A percentile compares a stretch with the other conserved stretches of the same genome.
Evolutionary conservation across 108 stramenopile genomes (phyloP).

Genomic region (Poteriospumella lacustris): DNA sequence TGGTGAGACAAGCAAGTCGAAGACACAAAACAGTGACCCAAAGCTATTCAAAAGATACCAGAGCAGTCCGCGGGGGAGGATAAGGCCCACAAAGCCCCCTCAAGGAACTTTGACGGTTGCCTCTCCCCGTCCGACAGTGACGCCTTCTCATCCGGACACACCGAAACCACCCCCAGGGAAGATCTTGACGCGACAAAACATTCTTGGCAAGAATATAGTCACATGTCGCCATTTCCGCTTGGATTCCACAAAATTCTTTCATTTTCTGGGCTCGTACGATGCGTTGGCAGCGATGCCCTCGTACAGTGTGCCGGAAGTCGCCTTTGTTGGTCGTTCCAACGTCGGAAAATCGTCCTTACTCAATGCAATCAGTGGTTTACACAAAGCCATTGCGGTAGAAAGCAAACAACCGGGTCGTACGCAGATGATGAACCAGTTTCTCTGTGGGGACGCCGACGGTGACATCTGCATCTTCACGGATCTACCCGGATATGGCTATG

Average conservation of each 20-base stretch:
- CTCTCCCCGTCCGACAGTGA: too few relatives aligned
- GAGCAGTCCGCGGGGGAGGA: too few relatives aligned
- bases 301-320: conserved; percentile 45
- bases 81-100: too few relatives aligned
- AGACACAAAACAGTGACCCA: too few relatives aligned
- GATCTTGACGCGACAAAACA: neutral
- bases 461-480: conserved; percentile 70
- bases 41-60: too few relatives aligned
- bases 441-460: conserved; percentile 3
- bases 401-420: conserved; percentile 51
- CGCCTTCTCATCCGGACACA: too few relatives aligned
- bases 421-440: conserved; percentile 41
- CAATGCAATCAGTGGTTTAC: conserved; percentile 42
- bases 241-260: neutral
- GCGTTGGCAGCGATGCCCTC: neutral
- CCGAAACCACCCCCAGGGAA: neutral
- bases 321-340: conserved; percentile 51
- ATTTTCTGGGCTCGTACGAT: neutral
- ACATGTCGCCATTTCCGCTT: neutral
- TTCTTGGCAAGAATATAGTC: neutral
- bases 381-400: conserved; percentile 36
- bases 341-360: conserved; percentile 55
- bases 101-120: too few relatives aligned
- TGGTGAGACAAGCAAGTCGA: too few relatives aligned
- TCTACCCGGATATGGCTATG: conserved; percentile 91